phyloP scores from a whole-genome alignment of 805 yeast species.

The Cyberlindnera veronae region DNA sequence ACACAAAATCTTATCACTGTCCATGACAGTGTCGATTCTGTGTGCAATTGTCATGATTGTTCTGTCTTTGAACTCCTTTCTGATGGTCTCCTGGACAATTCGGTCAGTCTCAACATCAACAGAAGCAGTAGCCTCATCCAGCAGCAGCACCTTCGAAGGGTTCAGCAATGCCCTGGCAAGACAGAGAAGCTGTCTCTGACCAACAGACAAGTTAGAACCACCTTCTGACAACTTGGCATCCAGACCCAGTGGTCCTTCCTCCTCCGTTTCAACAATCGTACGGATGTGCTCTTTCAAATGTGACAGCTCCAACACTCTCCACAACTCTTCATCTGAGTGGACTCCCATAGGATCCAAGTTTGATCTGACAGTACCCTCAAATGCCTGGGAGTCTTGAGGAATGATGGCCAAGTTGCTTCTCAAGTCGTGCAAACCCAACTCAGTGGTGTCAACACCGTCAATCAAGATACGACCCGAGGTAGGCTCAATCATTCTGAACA shows the following conservation, averaged over 20 bases:
- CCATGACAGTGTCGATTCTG: constrained; percentile 77
- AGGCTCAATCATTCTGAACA: constrained; percentile 81
- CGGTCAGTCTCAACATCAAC: constrained; percentile 84
- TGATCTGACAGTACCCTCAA: constrained; percentile 81
- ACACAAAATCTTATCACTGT: constrained; percentile 73
- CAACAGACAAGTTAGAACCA: constrained; percentile 69
- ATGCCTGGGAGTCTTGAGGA: constrained; percentile 92
- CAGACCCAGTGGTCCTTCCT: constrained; percentile 63
- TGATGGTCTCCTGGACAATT: constrained; percentile 72
- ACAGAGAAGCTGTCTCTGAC: constrained; percentile 79
- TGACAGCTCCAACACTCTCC: constrained; percentile 75
- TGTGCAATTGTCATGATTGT: constrained; percentile 85
- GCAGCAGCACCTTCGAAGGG: constrained; percentile 57
- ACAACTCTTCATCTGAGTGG: constrained; percentile 72
- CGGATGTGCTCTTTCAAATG: constrained; percentile 68
- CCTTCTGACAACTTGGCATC: constrained; percentile 58
- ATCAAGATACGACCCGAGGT: constrained; percentile 65
- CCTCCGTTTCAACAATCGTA: constrained; percentile 49
- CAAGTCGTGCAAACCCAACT: constrained; percentile 72
- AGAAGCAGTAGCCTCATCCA: constrained; percentile 89
- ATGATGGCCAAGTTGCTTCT: constrained; percentile 78
- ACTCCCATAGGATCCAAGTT: constrained; percentile 79
- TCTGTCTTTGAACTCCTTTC: constrained; percentile 69
- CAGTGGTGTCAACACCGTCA: constrained; percentile 65
- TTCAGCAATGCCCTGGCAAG: constrained; percentile 73